Conservation (phyloP, 768 basidiomycete species). For the Hericium alpestre region DNA sequence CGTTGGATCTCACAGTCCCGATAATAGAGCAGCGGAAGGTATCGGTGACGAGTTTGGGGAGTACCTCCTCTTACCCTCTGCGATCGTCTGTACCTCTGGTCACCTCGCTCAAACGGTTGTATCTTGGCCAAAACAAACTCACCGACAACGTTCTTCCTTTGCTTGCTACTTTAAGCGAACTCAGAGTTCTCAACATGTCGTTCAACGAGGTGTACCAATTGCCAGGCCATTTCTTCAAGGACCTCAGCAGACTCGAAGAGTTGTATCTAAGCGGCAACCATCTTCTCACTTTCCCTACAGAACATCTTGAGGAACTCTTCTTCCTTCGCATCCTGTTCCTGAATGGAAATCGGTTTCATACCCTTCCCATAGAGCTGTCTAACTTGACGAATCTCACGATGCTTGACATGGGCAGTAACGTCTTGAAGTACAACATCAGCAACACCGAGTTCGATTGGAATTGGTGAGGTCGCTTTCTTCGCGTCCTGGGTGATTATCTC, state of each 20-base stretch:
- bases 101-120: conserved; percentile 63
- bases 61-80: conserved; percentile 12
- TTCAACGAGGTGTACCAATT: conserved; percentile 92
- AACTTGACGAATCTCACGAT: conserved; percentile 69
- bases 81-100: conserved; percentile 47
- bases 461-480: conserved; percentile 47
- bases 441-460: conserved; percentile 99
- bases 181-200: conserved; percentile 82
- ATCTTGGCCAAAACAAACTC: conserved; percentile 83
- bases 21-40: conserved; percentile 30
- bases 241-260: conserved; percentile 66
- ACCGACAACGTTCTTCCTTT: conserved; percentile 69
- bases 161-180: conserved; percentile 63
- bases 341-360: conserved; percentile 90
- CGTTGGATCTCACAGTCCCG: conserved; percentile 5
- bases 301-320: conserved; percentile 68
- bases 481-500: not conserved
- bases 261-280: conserved; percentile 95
- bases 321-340: conserved; percentile 68
- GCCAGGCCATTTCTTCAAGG: conserved; percentile 64
- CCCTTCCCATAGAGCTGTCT: conserved; percentile 80
- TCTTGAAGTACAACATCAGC: conserved; percentile 91
- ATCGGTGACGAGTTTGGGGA: conserved; percentile 22
- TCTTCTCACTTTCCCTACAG: conserved; percentile 77
- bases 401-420: conserved; percentile 89